These are phyloP conservation scores for Fusarium ambrosium DNA, from an alignment of 2,329 filamentous ascomycete species.

Conservation along the genomic window DNA sequence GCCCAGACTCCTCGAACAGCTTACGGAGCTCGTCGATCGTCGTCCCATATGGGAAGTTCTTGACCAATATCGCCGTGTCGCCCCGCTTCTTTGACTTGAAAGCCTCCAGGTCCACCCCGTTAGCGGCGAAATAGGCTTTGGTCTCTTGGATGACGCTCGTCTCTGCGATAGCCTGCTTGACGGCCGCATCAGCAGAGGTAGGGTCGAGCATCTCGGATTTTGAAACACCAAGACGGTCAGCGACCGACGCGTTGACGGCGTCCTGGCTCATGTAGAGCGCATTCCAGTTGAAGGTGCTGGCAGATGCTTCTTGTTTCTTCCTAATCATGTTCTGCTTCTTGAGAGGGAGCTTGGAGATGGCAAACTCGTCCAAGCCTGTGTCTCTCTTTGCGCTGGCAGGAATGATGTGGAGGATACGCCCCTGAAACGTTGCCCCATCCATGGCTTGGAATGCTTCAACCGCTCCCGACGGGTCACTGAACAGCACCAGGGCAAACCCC, in stretches of 20 bases:
- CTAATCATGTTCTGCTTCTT: conserved; percentile 95
- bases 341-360: conserved; percentile 89
- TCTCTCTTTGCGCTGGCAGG: conserved; percentile 87
- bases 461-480: conserved; percentile 77
- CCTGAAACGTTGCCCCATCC: conserved; percentile 91
- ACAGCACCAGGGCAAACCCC: conserved; percentile 91
- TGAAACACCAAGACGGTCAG: conserved; percentile 86
- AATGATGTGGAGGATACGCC: conserved; percentile 90
- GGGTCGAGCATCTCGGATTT: conserved; percentile 95
- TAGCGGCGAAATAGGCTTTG: conserved; percentile 88
- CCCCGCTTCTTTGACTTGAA: conserved; percentile 90
- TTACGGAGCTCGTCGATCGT: conserved; percentile 82
- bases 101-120: conserved; percentile 91
- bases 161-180: conserved; percentile 97
- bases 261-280: conserved; percentile 99
- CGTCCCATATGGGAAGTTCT: conserved; percentile 92
- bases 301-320: conserved; percentile 83
- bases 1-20: conserved; percentile 88
- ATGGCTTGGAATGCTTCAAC: conserved; percentile 82
- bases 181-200: conserved; percentile 92
- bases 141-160: conserved; percentile 97
- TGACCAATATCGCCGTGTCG: conserved; percentile 89
- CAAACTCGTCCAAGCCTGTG: conserved; percentile 86
- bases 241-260: conserved; percentile 91
- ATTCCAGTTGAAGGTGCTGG: conserved; percentile 94